Base-by-base conservation (phyloP, 148 eudicot species). In the Cornus controversa region DNA sequence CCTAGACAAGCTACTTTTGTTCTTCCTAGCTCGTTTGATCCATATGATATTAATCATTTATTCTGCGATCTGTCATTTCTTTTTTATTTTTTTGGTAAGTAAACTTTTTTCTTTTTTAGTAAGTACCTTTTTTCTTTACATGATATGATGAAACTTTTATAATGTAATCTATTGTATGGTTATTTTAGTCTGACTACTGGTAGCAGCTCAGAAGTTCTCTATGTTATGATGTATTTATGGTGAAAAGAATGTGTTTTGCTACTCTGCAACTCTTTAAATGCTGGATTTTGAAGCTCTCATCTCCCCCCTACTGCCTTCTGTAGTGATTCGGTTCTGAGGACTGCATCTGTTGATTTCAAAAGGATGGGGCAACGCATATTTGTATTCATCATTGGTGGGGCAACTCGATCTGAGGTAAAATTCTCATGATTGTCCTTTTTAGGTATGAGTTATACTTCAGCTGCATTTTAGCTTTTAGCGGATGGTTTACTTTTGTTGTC, bases 361-460 rank as follows among this genome's bases (percentile, higher is more conserved):
- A 90, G 81, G 89, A 86, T 91, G 92, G 98, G 99, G 36, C 92
- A 89, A 26, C 99, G 99, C 75, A 84, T 93, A 18, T 93, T 96
- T 76, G 75, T 93, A 27, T 96, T 96, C 82, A 80, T 96, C 53
- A 88, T 96, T 28, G 99, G 99, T 58, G 99, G 99, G 36, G 97
- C 97, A 65, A 93, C 98, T 76, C 80, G 98, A 85, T 96, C 99
- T 62, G 98, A 96, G 98, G 99, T 96, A 86, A 79, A 47, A 24
- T 26, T n/a, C 65, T 29, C 5, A 9, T 22, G 26, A 68, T 53
- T 68, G 26, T 26, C 31, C 70, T 36, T 37, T 47, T 27, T 24
- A 28, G 60, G 23, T 53, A 57, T 37, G 62, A 10, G 73, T 60
- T 62, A 28, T 24, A 60, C 14, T 22, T 76, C 25, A 37, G 7